Base-by-base conservation (phyloP, 257 asterid genomes). In the Cynanchum wilfordii region DNA sequence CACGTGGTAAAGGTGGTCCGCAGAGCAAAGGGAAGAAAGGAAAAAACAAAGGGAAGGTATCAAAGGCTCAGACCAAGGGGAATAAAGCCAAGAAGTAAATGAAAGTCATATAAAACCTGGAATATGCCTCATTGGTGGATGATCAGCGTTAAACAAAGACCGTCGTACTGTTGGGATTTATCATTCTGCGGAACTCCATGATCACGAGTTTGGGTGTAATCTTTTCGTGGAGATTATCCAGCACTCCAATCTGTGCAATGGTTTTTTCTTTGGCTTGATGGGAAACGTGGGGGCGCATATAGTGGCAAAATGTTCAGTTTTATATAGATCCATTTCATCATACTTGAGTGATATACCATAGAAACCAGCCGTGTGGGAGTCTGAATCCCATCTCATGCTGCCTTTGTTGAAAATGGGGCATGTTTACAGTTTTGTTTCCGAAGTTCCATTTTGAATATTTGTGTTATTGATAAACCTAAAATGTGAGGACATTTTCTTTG, bases 21-120 rank as follows among this genome's bases (percentile, higher is more conserved):
- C 73, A 80, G 66, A 83, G 83, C n/a, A 86, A 86, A 77, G 96
- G 88, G 20, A 84, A 84, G 75, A 85, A 83, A 76, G 93, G 95
- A 52, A 89, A 79, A 75, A 84, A 38, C 63, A 92, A 82, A 82
- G 93, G 93, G 29, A 91, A 88, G 77, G 86, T 87, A 20, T 42
- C 84, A 72, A 81, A 33, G 55, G 70, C 58, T 69, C 58, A 64
- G 40, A 69, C 69, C 72, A 80, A 65, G 74, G 78, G 75, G 59
- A 68, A 59, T 12, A 50, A 73, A 36, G 51, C 49, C 6, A 73
- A 13, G 50, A 45, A 66, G 55, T 10, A 27, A 22, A 6, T 13
- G 44, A 0, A 66, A 64, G 55, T 11, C 55, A 4, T 36, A 22
- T 24, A 54, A 19, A 19, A 54, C 44, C 20, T 17, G n/a, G 1